phyloP scores from a whole-genome alignment of 257 asterid genomes.

The Osmanthus fragrans region DNA sequence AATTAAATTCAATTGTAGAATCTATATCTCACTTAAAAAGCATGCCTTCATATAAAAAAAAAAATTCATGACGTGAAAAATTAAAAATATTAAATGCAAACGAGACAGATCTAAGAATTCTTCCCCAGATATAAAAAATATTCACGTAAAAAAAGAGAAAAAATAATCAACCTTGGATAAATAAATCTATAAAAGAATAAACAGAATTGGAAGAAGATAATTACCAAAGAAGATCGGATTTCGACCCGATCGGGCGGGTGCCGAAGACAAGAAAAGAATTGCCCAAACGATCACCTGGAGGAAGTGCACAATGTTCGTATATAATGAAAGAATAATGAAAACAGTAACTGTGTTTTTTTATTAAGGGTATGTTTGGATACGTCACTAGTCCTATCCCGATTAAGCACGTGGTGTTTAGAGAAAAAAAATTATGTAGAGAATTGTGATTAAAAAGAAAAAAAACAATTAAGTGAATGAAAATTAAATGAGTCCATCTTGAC shows the following conservation, averaged over 20 bases:
- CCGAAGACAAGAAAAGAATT: constrained; percentile 17
- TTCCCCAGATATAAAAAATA: constrained; percentile 38
- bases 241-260: constrained; percentile 18
- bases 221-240: constrained; percentile 28
- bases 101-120: constrained; percentile 33
- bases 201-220: not conserved
- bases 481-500: too few relatives aligned
- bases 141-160: not conserved
- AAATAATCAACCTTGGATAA: not conserved
- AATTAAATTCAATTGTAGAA: not conserved
- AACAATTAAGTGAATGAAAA: too few relatives aligned
- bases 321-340: not conserved
- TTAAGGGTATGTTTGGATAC: constrained; percentile 30
- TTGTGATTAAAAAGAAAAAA: too few relatives aligned
- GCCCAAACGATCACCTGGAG: constrained; percentile 24
- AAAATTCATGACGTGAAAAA: constrained; percentile 11
- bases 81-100: constrained; percentile 2
- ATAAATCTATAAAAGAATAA: not conserved
- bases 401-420: not conserved
- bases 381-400: not conserved
- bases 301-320: not conserved
- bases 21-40: constrained; percentile 2
- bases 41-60: constrained; percentile 2
- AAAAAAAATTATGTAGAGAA: too few relatives aligned
- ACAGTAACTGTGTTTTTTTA: not conserved